phyloP scores from a whole-genome alignment of 306 rosid species.

The Medicago arabica region DNA sequence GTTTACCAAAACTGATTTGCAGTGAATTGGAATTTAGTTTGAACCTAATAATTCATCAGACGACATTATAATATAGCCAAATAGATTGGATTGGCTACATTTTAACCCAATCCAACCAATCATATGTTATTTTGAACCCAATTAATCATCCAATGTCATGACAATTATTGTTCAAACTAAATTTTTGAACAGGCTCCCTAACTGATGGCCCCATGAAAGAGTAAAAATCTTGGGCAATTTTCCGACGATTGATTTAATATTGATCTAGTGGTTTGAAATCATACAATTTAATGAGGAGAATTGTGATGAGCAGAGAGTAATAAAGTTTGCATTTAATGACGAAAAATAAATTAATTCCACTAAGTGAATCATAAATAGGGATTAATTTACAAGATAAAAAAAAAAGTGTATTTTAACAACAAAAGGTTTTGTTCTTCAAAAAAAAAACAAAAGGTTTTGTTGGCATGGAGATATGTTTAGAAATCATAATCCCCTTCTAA shows the following conservation, averaged over 20 bases:
- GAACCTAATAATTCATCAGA: no score
- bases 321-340: neutral
- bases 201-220: neutral
- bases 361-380: neutral
- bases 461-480: neutral
- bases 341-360: neutral
- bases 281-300: neutral
- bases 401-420: neutral
- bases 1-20: no score
- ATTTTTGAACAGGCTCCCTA: no score
- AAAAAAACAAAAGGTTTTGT: neutral
- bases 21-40: no score
- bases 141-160: no score
- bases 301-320: no score
- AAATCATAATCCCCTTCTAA: constrained; percentile 3
- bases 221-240: neutral
- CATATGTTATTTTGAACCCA: no score
- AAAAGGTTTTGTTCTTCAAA: neutral
- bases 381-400: neutral
- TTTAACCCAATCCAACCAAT: no score
- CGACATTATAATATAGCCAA: no score
- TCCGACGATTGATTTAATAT: neutral
- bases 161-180: no score
- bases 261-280: neutral
- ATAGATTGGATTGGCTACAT: no score